A percentile compares a stretch with the other conserved stretches of the same genome.
Evolutionary conservation across 371 early-diverging fungal species (phyloP).

Genomic region (Sporodiniella umbellata): DNA sequence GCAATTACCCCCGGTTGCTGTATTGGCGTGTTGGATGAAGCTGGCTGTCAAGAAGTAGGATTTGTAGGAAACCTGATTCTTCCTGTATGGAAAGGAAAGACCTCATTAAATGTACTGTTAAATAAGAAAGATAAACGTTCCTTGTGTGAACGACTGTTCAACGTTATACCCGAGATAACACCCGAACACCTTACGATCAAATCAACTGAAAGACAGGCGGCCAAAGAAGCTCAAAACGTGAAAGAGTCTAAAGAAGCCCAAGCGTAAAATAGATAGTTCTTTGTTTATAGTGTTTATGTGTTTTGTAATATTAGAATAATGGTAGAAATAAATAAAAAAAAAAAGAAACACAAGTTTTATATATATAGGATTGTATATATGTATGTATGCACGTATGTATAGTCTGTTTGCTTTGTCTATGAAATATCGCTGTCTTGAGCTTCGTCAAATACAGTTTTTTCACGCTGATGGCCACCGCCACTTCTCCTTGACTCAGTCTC

Average conservation of each 20-base stretch:
- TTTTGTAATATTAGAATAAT: no score
- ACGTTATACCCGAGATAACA: constrained; percentile 32
- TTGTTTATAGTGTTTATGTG: not conserved
- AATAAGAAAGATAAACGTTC: constrained; percentile 68
- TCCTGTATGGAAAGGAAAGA: constrained; percentile 75
- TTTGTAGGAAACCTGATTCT: constrained; percentile 50
- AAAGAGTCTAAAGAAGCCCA: not conserved
- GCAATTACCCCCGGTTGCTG: constrained; percentile 52
- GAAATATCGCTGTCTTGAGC: constrained; percentile 4
- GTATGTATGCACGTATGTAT: not conserved
- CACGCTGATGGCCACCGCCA: constrained; percentile 9
- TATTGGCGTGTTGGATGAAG: constrained; percentile 57
- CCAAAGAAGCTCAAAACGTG: not conserved
- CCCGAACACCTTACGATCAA: constrained; percentile 39
- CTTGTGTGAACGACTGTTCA: constrained; percentile 42
- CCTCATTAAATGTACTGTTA: constrained; percentile 68
- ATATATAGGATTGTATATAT: no score
- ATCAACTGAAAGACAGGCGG: constrained; percentile 22
- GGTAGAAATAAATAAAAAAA: not conserved
- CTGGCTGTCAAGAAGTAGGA: constrained; percentile 4
- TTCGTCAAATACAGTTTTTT: constrained; percentile 20
- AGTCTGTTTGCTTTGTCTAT: not conserved
- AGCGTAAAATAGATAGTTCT: not conserved
- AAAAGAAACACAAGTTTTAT: not conserved
- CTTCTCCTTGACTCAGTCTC: constrained; percentile 3